Evolutionary conservation across 1,284 basidiomycete species (phyloP), one percentile per base, ranked within the genome.

Genomic region (Caloboletus inedulis): DNA sequence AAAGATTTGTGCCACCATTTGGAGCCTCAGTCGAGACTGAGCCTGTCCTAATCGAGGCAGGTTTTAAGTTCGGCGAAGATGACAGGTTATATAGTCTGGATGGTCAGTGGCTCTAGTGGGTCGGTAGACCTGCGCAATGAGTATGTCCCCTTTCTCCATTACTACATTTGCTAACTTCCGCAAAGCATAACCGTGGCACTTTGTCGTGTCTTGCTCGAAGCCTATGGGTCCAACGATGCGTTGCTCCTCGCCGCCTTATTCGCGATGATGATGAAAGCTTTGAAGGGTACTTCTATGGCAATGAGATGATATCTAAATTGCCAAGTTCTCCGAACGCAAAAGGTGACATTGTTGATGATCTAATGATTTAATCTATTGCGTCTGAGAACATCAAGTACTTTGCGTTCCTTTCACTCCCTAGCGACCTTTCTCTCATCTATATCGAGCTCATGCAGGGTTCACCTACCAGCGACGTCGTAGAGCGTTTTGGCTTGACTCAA

Each of bases 191-290:
- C 62, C 3, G 51, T 55, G 19, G 61, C 55, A 9, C 54, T 63
- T 21, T 63, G 64, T 42, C 58, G 53, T 18, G 29, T 62, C 4
- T 47, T 67, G 30, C 56, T 64, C 36, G 58, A 50, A 19, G 51
- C 44, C 1, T 64, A 61, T 30, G 52, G 52, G 31, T 50, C 44
- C 4, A 50, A 62, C 23, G 62, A 64, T 10, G 46, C 59, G 7
- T 25, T 67, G 3, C 52, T 61, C 25, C 34, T 57, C 7, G 45
- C 54, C 8, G 53, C 54, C 1, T 42, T 63, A 6, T 55, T 63
- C 37, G 43, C 55, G 5, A 59, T 59, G 35, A 35, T 12, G 61
- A 66, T 4, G 21, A 58, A 14, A 37, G 33, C 1, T 40, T 65
- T 2, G 8, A 49, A 47, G 3, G 27, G 35, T 43, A 41, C 29